Evolutionary conservation across 2,329 filamentous ascomycete species (phyloP).

Genomic region (Epichloe baconii): DNA sequence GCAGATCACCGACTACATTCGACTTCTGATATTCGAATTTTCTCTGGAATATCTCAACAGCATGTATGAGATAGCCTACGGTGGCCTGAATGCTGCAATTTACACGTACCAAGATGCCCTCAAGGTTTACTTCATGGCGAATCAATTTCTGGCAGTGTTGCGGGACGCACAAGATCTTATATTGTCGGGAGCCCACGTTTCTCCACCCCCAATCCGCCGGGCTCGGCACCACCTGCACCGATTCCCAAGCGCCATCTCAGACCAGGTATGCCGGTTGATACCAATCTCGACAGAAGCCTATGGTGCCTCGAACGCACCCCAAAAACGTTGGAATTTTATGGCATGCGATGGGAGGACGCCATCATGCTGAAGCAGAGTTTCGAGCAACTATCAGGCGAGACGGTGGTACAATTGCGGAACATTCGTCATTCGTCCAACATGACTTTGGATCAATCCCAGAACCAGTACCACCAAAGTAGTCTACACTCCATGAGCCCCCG

Average conservation of each 20-base stretch:
- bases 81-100: conserved; percentile 47
- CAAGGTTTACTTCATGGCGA: conserved; percentile 64
- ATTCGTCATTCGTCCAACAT: conserved; percentile 22
- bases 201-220: conserved; percentile 31
- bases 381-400: conserved; percentile 33
- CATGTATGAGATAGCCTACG: conserved; percentile 54
- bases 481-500: not conserved
- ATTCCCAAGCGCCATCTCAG: conserved; percentile 32
- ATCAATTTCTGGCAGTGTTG: conserved; percentile 49
- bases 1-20: conserved; percentile 60
- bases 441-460: conserved; percentile 21
- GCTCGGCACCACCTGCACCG: conserved; percentile 37
- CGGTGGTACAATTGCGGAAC: conserved; percentile 29
- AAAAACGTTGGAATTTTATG: conserved; percentile 41
- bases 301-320: conserved; percentile 40
- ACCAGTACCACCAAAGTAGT: conserved; percentile 20
- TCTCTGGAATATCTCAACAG: conserved; percentile 69
- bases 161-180: conserved; percentile 43
- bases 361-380: conserved; percentile 40
- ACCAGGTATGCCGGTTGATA: conserved; percentile 23
- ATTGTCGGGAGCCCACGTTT: conserved; percentile 34
- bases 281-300: conserved; percentile 43
- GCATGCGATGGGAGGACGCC: conserved; percentile 46
- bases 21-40: conserved; percentile 74
- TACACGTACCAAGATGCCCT: conserved; percentile 82